phyloP scores from a whole-genome alignment of 202 grass and related monocot genomes.

The Carex sylvatica region DNA sequence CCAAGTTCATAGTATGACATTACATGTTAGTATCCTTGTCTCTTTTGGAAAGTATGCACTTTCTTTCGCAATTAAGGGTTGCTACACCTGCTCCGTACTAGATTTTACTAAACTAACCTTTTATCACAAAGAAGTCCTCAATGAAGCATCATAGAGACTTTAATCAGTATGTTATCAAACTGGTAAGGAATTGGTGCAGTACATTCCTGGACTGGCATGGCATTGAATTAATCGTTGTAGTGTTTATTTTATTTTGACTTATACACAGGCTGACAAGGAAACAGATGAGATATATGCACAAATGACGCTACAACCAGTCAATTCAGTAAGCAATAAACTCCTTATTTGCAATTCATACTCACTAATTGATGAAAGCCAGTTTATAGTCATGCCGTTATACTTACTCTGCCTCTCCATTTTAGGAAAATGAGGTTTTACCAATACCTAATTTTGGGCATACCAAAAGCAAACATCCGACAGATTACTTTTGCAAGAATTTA shows the following conservation, averaged over 20 bases:
- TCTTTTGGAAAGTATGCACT: neutral
- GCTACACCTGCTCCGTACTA: neutral
- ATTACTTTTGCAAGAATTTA: slow-evolving; percentile 96
- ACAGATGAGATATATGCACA: slow-evolving; percentile 94
- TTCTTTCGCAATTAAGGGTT: neutral
- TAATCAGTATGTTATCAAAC: neutral
- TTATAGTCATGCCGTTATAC: neutral
- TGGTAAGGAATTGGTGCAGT: neutral
- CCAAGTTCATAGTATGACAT: slow-evolving; percentile 84
- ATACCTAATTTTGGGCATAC: slow-evolving; percentile 70
- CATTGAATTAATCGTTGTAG: neutral
- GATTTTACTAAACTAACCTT: neutral
- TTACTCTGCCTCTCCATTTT: slow-evolving; percentile 17
- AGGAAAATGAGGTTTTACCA: slow-evolving; percentile 89
- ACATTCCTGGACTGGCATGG: neutral
- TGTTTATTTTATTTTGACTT: neutral
- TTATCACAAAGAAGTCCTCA: neutral
- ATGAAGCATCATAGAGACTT: neutral
- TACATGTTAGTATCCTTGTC: slow-evolving; percentile 56
- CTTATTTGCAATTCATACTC: slow-evolving; percentile 1
- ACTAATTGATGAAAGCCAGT: neutral
- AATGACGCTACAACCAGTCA: slow-evolving; percentile 95
- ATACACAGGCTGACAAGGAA: slow-evolving; percentile 84
- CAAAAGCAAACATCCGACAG: slow-evolving; percentile 81
- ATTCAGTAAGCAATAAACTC: slow-evolving; percentile 53